A percentile compares a stretch with the other conserved stretches of the same genome.
These are phyloP conservation scores for Cyamopsis tetragonoloba DNA, from an alignment of 306 rosid species.

Conservation along the genomic window DNA sequence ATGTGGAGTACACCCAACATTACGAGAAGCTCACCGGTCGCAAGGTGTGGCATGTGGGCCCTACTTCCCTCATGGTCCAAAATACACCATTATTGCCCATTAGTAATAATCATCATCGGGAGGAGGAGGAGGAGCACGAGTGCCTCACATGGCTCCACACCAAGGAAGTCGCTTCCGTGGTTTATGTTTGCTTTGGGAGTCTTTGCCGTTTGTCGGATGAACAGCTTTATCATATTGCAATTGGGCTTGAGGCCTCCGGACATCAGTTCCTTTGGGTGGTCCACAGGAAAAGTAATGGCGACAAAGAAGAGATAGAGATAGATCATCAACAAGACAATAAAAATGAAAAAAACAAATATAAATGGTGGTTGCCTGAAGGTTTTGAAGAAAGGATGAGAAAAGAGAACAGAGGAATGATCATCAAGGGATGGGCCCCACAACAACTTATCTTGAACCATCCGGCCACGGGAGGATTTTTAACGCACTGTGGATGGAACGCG, in stretches of 20 bases:
- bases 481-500: conserved; percentile 17
- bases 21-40: conserved; percentile 22
- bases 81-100: not conserved
- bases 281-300: not conserved
- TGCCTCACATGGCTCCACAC: conserved; percentile 25
- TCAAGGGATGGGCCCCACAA: conserved; percentile 27
- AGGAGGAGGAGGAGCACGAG: not conserved
- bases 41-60: conserved; percentile 40
- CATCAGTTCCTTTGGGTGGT: conserved; percentile 10
- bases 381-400: conserved; percentile 11
- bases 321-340: no score
- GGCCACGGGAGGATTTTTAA: conserved; percentile 9
- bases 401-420: not conserved
- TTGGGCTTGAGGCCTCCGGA: not conserved
- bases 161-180: conserved; percentile 1
- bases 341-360: no score
- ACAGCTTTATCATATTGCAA: not conserved
- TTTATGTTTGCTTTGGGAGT: conserved; percentile 19
- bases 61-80: conserved; percentile 24
- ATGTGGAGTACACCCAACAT: conserved; percentile 19
- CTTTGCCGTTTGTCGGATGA: not conserved
- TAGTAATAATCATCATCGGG: no score
- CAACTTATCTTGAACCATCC: conserved; percentile 13
- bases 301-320: no score
- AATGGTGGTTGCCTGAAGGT: not conserved